Evolutionary conservation across 305 asterid genomes (phyloP), one percentile per base, ranked within the genome.

Genomic region (Andrographis paniculata): DNA sequence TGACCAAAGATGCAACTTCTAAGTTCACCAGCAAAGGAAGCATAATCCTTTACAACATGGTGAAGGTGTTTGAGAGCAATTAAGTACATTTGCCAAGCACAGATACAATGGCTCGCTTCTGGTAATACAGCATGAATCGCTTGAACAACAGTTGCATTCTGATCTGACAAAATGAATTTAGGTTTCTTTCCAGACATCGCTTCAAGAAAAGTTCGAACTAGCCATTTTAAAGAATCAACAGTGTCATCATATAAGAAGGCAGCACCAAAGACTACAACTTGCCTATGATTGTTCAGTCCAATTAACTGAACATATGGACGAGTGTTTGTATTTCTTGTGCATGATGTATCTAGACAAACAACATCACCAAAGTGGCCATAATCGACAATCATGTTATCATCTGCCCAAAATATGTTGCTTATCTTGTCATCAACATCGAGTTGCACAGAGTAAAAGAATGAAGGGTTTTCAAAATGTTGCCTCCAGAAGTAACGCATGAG

Each of bases 401-500:
- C 81, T 22, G 81, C 79, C 81, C 79, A 77, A 65, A 70, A 77
- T 60, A 77, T 63, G 66, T 77, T 77, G 78, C 77, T 77, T 56
- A 73, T 53, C 68, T 70, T 77, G 65, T 77, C 81, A 36, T 73
- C 65, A 20, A 65, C 21, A 65, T 70, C 81, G 55, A 77, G 70
- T 45, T 77, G 85, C 20, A 74, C 57, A 0, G 72, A 62, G 61
- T 65, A 66, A 58, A 71, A 73, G 66, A 70, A 77, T 17, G 86
- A 74, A 54, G 85, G 81, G 45, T 73, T 73, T 42, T 60, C 58
- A 60, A 77, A 73, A 66, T 77, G 85, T 57, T 77, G 81, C 54
- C 70, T 66, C 40, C 73, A 73, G 64, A 77, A 77, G 67, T 64
- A 70, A 61, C 60, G 46, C 68, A 77, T 41, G 46, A 77, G 70